phyloP scores from a whole-genome alignment of 768 basidiomycete species.

The Leccinum arenicola region DNA sequence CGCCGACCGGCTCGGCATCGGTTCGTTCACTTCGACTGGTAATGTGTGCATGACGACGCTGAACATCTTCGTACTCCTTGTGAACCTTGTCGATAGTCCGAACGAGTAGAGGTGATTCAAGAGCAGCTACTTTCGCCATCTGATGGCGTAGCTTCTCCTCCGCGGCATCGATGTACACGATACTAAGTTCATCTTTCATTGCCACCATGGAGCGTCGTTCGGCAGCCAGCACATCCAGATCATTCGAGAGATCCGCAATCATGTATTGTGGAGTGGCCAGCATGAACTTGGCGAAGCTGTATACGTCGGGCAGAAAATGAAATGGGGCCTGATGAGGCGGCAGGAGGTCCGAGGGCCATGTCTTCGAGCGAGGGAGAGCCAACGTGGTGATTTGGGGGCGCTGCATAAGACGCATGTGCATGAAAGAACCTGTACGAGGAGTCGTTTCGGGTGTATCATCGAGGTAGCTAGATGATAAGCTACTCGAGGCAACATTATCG shows the following conservation, averaged over 20 bases:
- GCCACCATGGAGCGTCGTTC: slow-evolving; percentile 68
- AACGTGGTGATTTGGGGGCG: slow-evolving; percentile 94
- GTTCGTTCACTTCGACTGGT: slow-evolving; percentile 22
- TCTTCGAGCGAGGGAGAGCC: slow-evolving; percentile 84
- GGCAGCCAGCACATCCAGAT: slow-evolving; percentile 66
- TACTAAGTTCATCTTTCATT: slow-evolving; percentile 72
- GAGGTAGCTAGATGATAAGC: slow-evolving; percentile 46
- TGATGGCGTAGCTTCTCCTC: slow-evolving; percentile 74
- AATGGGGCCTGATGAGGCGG: slow-evolving; percentile 93
- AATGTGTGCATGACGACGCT: slow-evolving; percentile 33
- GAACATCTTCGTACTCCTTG: slow-evolving; percentile 55
- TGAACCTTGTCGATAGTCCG: slow-evolving; percentile 60
- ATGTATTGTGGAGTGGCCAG: slow-evolving; percentile 88
- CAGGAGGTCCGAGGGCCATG: slow-evolving; percentile 93
- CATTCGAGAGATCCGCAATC: slow-evolving; percentile 64
- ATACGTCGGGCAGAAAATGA: slow-evolving; percentile 92
- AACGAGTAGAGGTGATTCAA: slow-evolving; percentile 67
- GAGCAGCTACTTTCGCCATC: slow-evolving; percentile 71
- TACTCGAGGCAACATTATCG: slow-evolving; percentile 22
- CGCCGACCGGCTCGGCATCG: slow-evolving; percentile 9
- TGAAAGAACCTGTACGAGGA: slow-evolving; percentile 52
- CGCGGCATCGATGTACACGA: slow-evolving; percentile 78
- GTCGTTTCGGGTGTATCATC: slow-evolving; percentile 35
- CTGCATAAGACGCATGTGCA: slow-evolving; percentile 88
- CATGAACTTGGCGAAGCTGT: slow-evolving; percentile 90